These are phyloP conservation scores for Paramecium tetraurelia DNA, from an alignment of 73 alveolate genomes.

Conservation along the genomic window DNA sequence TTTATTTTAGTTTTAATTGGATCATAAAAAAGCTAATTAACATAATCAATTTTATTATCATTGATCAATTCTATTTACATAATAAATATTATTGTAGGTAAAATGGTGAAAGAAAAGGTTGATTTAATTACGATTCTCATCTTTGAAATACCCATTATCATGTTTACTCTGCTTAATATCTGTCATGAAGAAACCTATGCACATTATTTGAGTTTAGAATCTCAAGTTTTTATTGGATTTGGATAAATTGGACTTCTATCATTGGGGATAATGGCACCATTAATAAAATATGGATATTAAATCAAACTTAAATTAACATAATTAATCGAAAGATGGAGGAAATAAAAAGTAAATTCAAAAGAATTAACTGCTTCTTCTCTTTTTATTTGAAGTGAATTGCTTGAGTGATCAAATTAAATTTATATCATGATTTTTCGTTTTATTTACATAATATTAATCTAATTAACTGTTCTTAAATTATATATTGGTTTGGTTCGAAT, in stretches of 20 bases:
- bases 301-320: background rate
- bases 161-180: background rate
- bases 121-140: background rate
- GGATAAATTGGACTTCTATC: background rate
- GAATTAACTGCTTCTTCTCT: background rate
- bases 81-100: background rate
- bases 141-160: background rate
- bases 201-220: background rate
- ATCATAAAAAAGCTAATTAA: background rate
- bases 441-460: too few relatives aligned
- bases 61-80: background rate
- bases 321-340: background rate
- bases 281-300: background rate
- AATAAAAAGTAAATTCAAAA: background rate
- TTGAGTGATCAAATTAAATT: too few relatives aligned
- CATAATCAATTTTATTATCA: background rate
- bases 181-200: background rate
- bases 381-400: background rate
- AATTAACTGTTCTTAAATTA: too few relatives aligned
- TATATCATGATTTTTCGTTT: too few relatives aligned
- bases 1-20: background rate
- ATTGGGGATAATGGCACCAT: background rate
- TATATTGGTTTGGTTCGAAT: too few relatives aligned
- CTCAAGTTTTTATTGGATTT: background rate
- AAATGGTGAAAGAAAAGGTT: background rate